A percentile compares a stretch with the other conserved stretches of the same genome.
phyloP scores from a whole-genome alignment of 2,329 filamentous ascomycete species.

The Aspergillus ochraceus region DNA sequence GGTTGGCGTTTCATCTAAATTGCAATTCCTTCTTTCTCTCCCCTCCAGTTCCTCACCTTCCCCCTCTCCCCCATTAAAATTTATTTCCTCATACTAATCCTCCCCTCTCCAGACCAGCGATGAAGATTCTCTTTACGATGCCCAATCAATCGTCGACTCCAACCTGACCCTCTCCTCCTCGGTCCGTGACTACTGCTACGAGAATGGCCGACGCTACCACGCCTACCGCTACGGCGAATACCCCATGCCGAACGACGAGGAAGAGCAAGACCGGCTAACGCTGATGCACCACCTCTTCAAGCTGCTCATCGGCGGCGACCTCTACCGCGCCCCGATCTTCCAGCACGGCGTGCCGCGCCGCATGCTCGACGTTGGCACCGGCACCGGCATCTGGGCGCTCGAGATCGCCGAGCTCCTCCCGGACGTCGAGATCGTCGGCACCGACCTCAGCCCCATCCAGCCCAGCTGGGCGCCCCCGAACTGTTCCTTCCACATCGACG shows the following conservation, averaged over 20 bases:
- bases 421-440: constrained; percentile 35
- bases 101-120: constrained; percentile 30
- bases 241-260: constrained; percentile 45
- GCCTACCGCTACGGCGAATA: constrained; percentile 45
- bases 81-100: too few relatives aligned
- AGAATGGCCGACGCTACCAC: constrained; percentile 47
- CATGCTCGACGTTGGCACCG: constrained; percentile 35
- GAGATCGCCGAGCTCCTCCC: constrained; percentile 47
- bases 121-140: constrained; percentile 34
- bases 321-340: constrained; percentile 40
- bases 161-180: constrained; percentile 42
- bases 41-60: not conserved
- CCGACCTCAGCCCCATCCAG: constrained; percentile 38
- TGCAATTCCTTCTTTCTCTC: not conserved
- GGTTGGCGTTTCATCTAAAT: not conserved
- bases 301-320: constrained; percentile 35
- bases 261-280: constrained; percentile 45
- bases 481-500: constrained; percentile 50
- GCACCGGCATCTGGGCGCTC: constrained; percentile 38
- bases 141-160: constrained; percentile 39
- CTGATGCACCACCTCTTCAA: constrained; percentile 43
- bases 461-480: constrained; percentile 49
- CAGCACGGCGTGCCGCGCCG: constrained; percentile 17
- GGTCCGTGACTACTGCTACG: constrained; percentile 38
- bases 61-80: not conserved